Conservation (phyloP, 78 protist species). For the Anaeramoeba flamelloides region DNA sequence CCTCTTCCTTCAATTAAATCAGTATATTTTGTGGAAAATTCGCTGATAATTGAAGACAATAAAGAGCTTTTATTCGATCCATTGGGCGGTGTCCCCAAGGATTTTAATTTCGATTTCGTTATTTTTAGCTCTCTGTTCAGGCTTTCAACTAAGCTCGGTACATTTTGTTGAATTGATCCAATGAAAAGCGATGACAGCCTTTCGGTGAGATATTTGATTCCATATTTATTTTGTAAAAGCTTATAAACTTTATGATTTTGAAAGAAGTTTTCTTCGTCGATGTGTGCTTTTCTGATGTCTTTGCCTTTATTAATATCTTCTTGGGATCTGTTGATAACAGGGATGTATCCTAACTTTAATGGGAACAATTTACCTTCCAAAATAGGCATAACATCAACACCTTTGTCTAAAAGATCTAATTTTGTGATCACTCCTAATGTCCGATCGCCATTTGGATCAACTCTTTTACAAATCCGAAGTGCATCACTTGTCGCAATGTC, state of each 20-base stretch:
- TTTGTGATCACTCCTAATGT: too few relatives aligned
- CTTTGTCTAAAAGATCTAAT: constrained; percentile 8
- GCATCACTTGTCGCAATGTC: constrained; percentile 28
- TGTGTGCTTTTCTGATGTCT: not conserved
- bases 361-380: not conserved
- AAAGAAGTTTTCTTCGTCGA: constrained; percentile 9
- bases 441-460: too few relatives aligned
- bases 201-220: not conserved
- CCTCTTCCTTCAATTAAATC: too few relatives aligned
- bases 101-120: too few relatives aligned
- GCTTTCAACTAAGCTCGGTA: constrained; percentile 4
- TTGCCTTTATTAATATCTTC: constrained; percentile 6
- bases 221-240: constrained; percentile 4
- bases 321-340: constrained; percentile 24
- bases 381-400: not conserved
- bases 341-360: constrained; percentile 3
- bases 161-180: not conserved
- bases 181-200: constrained; percentile 6
- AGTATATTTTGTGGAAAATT: too few relatives aligned
- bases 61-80: too few relatives aligned
- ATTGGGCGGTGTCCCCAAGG: too few relatives aligned
- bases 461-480: constrained; percentile 14
- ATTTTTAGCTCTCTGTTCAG: too few relatives aligned
- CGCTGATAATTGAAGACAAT: too few relatives aligned
- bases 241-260: constrained; percentile 8